Evolutionary conservation across 768 basidiomycete species (phyloP), one percentile per base, ranked within the genome.

Genomic region (Leccinum incarnatum): DNA sequence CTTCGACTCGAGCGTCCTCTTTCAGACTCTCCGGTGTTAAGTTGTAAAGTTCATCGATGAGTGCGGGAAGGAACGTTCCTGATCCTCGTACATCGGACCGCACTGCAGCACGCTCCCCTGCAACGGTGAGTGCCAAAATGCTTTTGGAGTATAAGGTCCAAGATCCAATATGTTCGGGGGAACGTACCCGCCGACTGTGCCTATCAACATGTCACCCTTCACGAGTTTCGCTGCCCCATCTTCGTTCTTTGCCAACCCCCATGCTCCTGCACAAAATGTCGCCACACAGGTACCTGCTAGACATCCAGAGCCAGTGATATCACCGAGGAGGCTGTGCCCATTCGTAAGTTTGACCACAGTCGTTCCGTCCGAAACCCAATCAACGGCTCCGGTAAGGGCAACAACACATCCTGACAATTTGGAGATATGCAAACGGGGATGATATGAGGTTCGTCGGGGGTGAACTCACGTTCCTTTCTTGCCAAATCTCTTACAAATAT

Each of bases 241-340:
- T 58, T 60, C 64, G 54, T 51, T 69, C 56, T 63, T 69, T 46
- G 19, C 75, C 69, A n/a, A 73, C 72, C 32, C 72, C 70, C 30
- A 81, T 67, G 86, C 84, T 2, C 83, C 87, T 4, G 88, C 93
- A 69, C 89, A 91, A 74, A 87, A 95, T 15, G 88, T 83, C 1
- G 93, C 89, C 51, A 96, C 81, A 30, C 82, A 78, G 10, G 89
- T 89, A 27, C 89, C 90, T 23, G 85, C 77, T 71, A 95, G 85
- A 67, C 95, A 98, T 4, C 95, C 95, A 25, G 91, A 91, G 1
- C 95, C 95, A 0, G 95, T 97, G 56, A 98, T 93, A 55, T 81
- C 78, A 0, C 86, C 87, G 8, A 97, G 82, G 25, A 89, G 75
- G 15, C 77, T 73, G 66, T 90, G 79, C 0, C 95, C 95, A 65